A percentile compares a stretch with the other conserved stretches of the same genome.
phyloP scores from a whole-genome alignment of 805 yeast genomes.

The Saccharomycopsis fodiens region DNA sequence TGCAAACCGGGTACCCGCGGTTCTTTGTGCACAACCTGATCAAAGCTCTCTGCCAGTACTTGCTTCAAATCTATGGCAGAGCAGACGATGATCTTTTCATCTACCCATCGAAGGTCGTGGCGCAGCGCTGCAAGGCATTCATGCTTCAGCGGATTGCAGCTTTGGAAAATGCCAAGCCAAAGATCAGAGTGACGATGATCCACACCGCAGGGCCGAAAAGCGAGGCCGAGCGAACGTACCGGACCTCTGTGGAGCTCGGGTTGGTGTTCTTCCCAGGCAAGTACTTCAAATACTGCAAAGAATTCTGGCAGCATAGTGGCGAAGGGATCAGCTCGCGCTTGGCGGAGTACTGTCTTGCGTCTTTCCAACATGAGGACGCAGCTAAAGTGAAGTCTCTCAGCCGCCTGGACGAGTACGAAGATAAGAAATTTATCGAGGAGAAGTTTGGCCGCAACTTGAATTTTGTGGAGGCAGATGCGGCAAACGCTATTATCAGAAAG shows the following conservation, averaged over 20 bases:
- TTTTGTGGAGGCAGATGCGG: conserved; percentile 63
- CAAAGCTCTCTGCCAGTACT: conserved; percentile 43
- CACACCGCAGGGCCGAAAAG: conserved; percentile 60
- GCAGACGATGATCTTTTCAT: conserved; percentile 66
- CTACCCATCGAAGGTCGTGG: conserved; percentile 71
- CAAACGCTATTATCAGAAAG: conserved; percentile 64
- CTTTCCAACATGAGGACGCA: conserved; percentile 34
- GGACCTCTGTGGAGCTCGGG: conserved; percentile 62
- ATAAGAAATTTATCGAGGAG: conserved; percentile 68
- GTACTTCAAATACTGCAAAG: conserved; percentile 59
- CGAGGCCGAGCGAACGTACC: conserved; percentile 50
- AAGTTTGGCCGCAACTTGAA: conserved; percentile 87
- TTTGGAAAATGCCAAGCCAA: conserved; percentile 31
- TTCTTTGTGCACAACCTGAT: conserved; percentile 63
- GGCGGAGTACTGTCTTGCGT: conserved; percentile 76
- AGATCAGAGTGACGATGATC: conserved; percentile 62
- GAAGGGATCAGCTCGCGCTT: conserved; percentile 90
- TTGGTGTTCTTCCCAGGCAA: conserved; percentile 68
- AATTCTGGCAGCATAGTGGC: conserved; percentile 96
- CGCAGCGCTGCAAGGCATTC: conserved; percentile 79
- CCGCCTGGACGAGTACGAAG: conserved; percentile 37
- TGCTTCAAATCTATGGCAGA: conserved; percentile 69
- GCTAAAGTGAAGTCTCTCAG: conserved; percentile 20
- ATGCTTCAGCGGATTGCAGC: conserved; percentile 28
- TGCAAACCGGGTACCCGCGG: conserved; percentile 88